Conservation (phyloP, 352 stramenopile species). For the Peronospora farinosa region DNA sequence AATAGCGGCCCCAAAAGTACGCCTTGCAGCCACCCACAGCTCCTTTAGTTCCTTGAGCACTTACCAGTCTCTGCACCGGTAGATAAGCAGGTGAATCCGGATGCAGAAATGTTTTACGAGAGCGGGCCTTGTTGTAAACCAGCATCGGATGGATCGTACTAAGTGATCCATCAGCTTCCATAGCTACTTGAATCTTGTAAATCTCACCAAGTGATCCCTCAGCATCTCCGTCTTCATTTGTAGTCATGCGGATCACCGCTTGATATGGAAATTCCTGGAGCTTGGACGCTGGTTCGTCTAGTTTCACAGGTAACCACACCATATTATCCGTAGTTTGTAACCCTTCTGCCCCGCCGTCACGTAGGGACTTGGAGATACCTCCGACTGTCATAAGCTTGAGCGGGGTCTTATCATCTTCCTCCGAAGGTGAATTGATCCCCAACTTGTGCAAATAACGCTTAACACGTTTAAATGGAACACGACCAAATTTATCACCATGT, state of each 20-base stretch:
- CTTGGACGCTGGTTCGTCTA: slow-evolving; percentile 78
- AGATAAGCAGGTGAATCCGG: slow-evolving; percentile 72
- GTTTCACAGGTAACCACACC: slow-evolving; percentile 76
- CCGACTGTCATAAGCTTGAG: slow-evolving; percentile 84
- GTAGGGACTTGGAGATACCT: slow-evolving; percentile 63
- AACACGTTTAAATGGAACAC: slow-evolving; percentile 72
- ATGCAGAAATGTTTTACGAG: slow-evolving; percentile 84
- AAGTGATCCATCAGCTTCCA: slow-evolving; percentile 50
- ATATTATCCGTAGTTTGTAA: slow-evolving; percentile 29
- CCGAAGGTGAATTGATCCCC: slow-evolving; percentile 41
- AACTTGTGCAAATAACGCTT: slow-evolving; percentile 85
- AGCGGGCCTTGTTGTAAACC: slow-evolving; percentile 84
- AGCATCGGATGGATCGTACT: slow-evolving; percentile 80
- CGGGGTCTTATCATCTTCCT: slow-evolving; percentile 33
- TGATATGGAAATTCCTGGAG: slow-evolving; percentile 74
- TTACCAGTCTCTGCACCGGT: slow-evolving; percentile 56
- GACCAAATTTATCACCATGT: slow-evolving; percentile 72
- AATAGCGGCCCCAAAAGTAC: slow-evolving; percentile 85
- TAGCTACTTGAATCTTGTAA: slow-evolving; percentile 87
- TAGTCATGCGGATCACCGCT: slow-evolving; percentile 83
- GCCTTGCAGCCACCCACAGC: slow-evolving; percentile 73
- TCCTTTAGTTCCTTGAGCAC: slow-evolving; percentile 46
- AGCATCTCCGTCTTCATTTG: slow-evolving; percentile 56
- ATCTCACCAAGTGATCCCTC: slow-evolving; percentile 77
- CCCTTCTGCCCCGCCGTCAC: slow-evolving; percentile 9